Conservation (phyloP, 2,329 filamentous ascomycete species). For the Stemphylium vesicarium region DNA sequence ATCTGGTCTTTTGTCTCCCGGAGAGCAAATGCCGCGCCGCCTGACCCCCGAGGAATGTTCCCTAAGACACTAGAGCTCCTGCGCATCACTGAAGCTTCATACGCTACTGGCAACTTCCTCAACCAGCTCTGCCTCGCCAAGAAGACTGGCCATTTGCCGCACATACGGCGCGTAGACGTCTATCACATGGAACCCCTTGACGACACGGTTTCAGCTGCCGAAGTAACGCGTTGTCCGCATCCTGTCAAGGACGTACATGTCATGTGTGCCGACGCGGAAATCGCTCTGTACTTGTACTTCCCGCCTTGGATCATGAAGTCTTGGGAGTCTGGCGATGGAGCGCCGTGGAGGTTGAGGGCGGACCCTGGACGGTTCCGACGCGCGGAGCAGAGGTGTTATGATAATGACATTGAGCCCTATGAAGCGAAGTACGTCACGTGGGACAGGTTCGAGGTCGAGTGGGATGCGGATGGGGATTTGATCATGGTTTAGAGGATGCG, state of each 20-base stretch:
- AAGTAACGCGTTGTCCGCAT: too few relatives aligned
- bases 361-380: not conserved
- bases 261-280: slow-evolving; percentile 4
- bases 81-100: slow-evolving; percentile 20
- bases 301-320: slow-evolving; percentile 11
- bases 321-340: slow-evolving; percentile 3
- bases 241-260: not conserved
- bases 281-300: slow-evolving; percentile 17
- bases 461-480: slow-evolving; percentile 14
- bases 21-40: too few relatives aligned
- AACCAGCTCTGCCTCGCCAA: slow-evolving; percentile 14
- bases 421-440: too few relatives aligned
- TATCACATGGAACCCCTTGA: slow-evolving; percentile 6
- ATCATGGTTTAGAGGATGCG: slow-evolving; percentile 1
- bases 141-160: slow-evolving; percentile 2
- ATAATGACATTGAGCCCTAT: not conserved
- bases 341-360: slow-evolving; percentile 15
- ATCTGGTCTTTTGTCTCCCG: not conserved
- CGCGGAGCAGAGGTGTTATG: not conserved
- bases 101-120: slow-evolving; percentile 7
- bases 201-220: not conserved
- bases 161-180: slow-evolving; percentile 17
- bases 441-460: slow-evolving; percentile 3
- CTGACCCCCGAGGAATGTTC: slow-evolving; percentile 13
- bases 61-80: slow-evolving; percentile 19